phyloP scores from a whole-genome alignment of 2,329 filamentous ascomycete genomes.

The Fusarium robinianum region DNA sequence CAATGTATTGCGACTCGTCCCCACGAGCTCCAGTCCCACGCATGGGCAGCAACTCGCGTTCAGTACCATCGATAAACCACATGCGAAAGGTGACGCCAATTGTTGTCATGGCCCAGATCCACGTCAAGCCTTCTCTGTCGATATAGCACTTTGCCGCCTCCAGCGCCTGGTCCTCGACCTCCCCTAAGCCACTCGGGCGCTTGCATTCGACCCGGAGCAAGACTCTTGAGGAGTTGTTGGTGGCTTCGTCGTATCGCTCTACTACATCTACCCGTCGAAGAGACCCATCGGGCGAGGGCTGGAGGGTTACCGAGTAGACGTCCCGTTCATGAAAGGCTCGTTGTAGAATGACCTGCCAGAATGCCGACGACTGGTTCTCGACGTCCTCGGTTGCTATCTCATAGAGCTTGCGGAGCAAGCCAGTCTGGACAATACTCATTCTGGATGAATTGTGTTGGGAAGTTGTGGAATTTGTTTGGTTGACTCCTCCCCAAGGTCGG shows the following conservation, averaged over 20 bases:
- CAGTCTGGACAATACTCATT: too few relatives aligned
- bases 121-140: not conserved
- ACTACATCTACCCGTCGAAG: not conserved
- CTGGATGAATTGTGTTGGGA: too few relatives aligned
- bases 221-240: not conserved
- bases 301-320: not conserved
- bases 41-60: not conserved
- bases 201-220: constrained; percentile 1
- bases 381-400: not conserved
- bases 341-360: not conserved
- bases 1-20: constrained; percentile 11
- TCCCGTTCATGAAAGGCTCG: not conserved
- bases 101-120: constrained; percentile 12
- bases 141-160: constrained; percentile 10
- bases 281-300: not conserved
- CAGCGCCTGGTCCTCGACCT: constrained; percentile 4
- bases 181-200: not conserved
- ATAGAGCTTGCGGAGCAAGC: too few relatives aligned
- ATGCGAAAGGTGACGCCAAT: constrained; percentile 6
- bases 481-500: too few relatives aligned
- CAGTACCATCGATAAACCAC: constrained; percentile 4
- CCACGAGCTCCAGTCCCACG: not conserved
- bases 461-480: too few relatives aligned
- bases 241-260: not conserved
- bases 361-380: not conserved